Percentiles rank a stretch among this genome's conserved stretches.
Conservation (phyloP, 495 filamentous ascomycete genomes). For the Aspergillus heteromorphus region DNA sequence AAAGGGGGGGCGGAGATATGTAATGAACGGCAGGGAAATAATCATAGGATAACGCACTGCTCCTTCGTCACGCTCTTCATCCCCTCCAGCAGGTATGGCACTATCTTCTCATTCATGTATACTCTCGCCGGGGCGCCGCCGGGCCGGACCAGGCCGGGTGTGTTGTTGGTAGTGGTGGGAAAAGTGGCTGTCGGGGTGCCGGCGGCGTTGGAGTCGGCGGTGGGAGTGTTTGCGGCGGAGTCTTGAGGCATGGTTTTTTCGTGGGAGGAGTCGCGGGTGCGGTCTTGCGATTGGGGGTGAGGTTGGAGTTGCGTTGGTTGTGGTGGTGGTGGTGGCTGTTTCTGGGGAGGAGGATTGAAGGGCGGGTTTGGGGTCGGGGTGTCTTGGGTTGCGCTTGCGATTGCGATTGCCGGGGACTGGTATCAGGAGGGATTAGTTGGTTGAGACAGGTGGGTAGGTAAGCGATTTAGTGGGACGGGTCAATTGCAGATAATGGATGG, state of each 20-base stretch:
- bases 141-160: constrained; percentile 38
- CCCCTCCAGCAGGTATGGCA: constrained; percentile 76
- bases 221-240: constrained; percentile 30
- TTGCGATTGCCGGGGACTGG: constrained; percentile 5
- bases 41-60: constrained; percentile 55
- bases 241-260: constrained; percentile 13
- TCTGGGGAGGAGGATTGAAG: background rate
- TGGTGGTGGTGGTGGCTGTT: background rate
- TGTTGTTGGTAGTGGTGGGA: constrained; percentile 33
- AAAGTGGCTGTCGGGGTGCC: too few species aligned
- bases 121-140: constrained; percentile 83
- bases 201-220: constrained; percentile 34
- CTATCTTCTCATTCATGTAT: constrained; percentile 87
- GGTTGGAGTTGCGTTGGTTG: background rate
- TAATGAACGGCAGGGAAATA: background rate
- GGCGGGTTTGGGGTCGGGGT: background rate
- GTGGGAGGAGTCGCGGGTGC: too few species aligned
- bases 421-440: background rate
- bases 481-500: background rate
- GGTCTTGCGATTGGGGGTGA: too few species aligned
- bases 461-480: background rate
- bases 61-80: constrained; percentile 85
- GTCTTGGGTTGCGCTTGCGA: background rate
- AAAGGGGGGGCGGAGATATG: background rate
- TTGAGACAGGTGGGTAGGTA: background rate